Base-by-base conservation (phyloP, 2,329 filamentous ascomycete species). In the Juglanconis oblonga region DNA sequence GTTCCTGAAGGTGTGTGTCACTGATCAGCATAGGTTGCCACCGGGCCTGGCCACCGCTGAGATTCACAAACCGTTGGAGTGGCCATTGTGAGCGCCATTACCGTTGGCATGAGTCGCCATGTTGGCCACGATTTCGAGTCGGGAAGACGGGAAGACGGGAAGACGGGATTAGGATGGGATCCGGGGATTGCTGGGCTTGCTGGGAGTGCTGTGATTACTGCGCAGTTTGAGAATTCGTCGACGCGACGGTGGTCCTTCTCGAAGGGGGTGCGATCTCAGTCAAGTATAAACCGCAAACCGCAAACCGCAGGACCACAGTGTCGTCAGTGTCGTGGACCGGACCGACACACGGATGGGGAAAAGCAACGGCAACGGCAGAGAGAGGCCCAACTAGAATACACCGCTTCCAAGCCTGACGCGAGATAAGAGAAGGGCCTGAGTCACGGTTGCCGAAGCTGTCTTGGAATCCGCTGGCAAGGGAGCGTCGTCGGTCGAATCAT, bases 51-150 rank as follows among this genome's bases (percentile, higher is more conserved):
- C 7, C 4, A 42, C 10, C 17, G 10, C 13, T 47, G 45, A 51
- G 47, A n/a, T 31, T 35, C 52, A 59, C 56, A 36, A 48, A 55
- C 59, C 59, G 13, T 55, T 59, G 31, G 52, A 52, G 57, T 45
- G 40, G 17, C 55, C 49, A 33, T 38, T 55, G 14, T 24, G 32
- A 42, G 42, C 31, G 42, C 52, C 42, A 36, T 55, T 52, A 4
- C 29, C 50, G 32, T 55, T 54, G 11, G 33, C 36, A 7, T 47
- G 47, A 36, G 60, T 40, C 42, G 60, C 57, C 60, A 62, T 62
- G 8, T 31, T 56, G 33, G 8, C 29, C 24, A 40, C 24, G 6
- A 33, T 52, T 32, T 14, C 44, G 6, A 7, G 44, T 47, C 11
- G 24, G 24, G 24, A 24, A 24, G 24, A 24, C 24, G 24, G 2